Base-by-base conservation (phyloP, 805 yeast genomes). In the Pichia pseudocactophila region DNA sequence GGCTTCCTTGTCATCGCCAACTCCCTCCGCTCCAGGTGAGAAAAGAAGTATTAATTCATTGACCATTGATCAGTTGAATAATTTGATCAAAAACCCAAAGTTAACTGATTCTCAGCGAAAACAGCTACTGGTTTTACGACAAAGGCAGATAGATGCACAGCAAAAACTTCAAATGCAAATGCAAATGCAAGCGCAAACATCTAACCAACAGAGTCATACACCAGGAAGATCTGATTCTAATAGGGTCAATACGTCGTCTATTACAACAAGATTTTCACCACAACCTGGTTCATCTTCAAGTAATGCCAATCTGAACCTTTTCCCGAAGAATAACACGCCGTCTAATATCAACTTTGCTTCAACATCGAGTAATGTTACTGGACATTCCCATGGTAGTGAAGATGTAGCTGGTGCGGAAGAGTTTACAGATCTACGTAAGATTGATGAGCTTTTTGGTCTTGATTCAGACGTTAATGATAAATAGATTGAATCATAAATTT, bases 81-180 rank as follows among this genome's bases (percentile, higher is more conserved):
- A 50, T 28, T 49, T 56, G 39, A 59, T 61, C 3, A 47, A 53
- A 30, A 61, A 63, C 32, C 69, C 70, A 16, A 35, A 42, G 22
- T 18, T 47, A 33, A 45, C 41, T 40, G 32, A 38, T 2, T 46
- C 36, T 17, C 32, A 44, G 37, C 31, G 31, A 37, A 16, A 38
- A 33, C 35, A 32, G n/a, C 17, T 11, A 16, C 18, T 12, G n/a
- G 35, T 11, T 11, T 19, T 12, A 32, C 17, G 13, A 16, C 35
- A 32, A 32, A 16, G 8, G 22, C 35, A 32, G 16, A 16, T 11
- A 4, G 17, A 32, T 12, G 35, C 35, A 32, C 35, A 32, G 11
- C 17, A 16, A 12, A 11, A n/a, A 32, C 17, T 16, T 11, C 35
- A 32, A 32, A 6, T 11, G 16, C 35, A 32, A 31, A 18, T 19